phyloP scores from a whole-genome alignment of 176 grass and related monocot genomes.

The Pharus latifolius region DNA sequence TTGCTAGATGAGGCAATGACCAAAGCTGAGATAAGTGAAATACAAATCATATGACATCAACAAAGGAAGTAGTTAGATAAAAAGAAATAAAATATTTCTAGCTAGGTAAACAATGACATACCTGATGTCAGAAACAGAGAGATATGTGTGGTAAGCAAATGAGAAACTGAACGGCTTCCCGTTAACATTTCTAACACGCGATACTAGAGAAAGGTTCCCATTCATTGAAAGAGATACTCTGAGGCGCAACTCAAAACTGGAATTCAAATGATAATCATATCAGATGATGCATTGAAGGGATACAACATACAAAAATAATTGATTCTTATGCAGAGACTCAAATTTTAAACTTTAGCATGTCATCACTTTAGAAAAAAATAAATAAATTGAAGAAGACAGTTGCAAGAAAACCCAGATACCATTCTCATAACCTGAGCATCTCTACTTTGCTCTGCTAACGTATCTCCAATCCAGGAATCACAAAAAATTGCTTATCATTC shows the following conservation, averaged over 20 bases:
- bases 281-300: slow-evolving; percentile 2
- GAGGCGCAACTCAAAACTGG: slow-evolving; percentile 84
- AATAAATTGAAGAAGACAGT: neutral
- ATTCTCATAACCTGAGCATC: neutral
- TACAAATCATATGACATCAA: neutral
- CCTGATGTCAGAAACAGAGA: slow-evolving; percentile 97
- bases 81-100: neutral
- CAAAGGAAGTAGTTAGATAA: neutral
- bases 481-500: neutral
- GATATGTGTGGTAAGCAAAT: slow-evolving; percentile 92
- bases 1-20: no score
- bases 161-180: slow-evolving; percentile 90
- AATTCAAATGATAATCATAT: neutral
- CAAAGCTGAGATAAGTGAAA: no score
- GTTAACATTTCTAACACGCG: slow-evolving; percentile 80
- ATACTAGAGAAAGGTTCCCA: slow-evolving; percentile 61
- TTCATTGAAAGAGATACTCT: slow-evolving; percentile 76
- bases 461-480: neutral
- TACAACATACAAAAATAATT: neutral
- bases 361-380: neutral
- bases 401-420: neutral
- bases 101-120: slow-evolving; percentile 4
- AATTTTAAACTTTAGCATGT: neutral
- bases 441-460: no score
- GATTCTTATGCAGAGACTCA: neutral